Evolutionary conservation across 495 filamentous ascomycete genomes (phyloP).

Genomic region (Penicillium odoratum): DNA sequence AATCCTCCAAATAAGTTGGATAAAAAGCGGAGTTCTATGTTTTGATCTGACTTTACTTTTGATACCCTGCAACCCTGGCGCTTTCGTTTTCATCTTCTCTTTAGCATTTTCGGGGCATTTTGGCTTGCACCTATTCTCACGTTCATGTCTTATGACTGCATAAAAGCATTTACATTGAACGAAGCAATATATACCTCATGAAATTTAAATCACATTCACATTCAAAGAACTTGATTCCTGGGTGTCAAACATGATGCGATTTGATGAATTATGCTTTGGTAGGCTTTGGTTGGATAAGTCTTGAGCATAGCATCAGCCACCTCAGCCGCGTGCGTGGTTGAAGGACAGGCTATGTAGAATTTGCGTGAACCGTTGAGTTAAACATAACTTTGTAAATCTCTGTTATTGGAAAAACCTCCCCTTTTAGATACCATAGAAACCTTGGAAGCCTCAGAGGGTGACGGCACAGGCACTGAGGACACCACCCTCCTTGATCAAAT

Average conservation of each 20-base stretch:
- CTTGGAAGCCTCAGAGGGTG: constrained; percentile 23
- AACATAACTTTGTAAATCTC: not conserved
- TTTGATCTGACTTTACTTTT: constrained; percentile 32
- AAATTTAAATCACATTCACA: not conserved
- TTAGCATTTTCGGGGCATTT: constrained; percentile 7
- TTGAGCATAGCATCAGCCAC: no score
- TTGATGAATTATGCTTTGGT: no score
- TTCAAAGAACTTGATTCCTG: not conserved
- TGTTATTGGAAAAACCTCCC: not conserved
- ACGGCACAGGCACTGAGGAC: constrained; percentile 65
- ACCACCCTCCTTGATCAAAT: constrained; percentile 55
- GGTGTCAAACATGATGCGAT: not conserved
- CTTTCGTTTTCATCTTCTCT: constrained; percentile 4
- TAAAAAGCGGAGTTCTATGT: constrained; percentile 57
- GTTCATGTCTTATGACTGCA: not conserved
- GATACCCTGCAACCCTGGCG: constrained; percentile 18
- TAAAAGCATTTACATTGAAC: constrained; percentile 1
- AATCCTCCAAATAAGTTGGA: constrained; percentile 32
- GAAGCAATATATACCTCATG: not conserved
- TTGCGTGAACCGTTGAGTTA: not conserved
- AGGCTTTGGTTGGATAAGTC: no score
- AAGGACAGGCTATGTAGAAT: not conserved
- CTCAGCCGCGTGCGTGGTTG: not conserved
- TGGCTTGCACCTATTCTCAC: not conserved
- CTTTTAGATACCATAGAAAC: not conserved